phyloP scores from a whole-genome alignment of 768 basidiomycete genomes.

The Tremella mesenterica region DNA sequence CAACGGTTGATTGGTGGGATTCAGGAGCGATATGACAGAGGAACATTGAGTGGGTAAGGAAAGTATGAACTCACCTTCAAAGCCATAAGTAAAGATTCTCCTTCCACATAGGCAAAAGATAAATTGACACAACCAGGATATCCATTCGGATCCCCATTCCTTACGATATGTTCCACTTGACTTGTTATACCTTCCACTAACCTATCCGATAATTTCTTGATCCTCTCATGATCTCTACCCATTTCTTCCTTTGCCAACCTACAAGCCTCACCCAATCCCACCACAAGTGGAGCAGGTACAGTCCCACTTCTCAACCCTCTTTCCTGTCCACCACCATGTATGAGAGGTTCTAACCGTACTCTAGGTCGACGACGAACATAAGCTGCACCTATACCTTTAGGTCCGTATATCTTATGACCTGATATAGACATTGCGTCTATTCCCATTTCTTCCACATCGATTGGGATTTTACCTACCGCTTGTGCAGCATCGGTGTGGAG shows the following conservation, averaged over 20 bases:
- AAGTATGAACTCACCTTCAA: conserved; percentile 58
- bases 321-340: conserved; percentile 96
- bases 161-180: conserved; percentile 78
- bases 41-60: background rate
- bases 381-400: conserved; percentile 88
- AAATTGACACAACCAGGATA: conserved; percentile 95
- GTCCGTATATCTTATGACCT: conserved; percentile 96
- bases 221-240: conserved; percentile 70
- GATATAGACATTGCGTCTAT: conserved; percentile 89
- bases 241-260: conserved; percentile 87
- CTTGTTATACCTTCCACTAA: conserved; percentile 71
- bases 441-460: conserved; percentile 92
- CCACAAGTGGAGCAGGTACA: conserved; percentile 72
- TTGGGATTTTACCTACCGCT: conserved; percentile 77
- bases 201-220: conserved; percentile 67
- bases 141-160: conserved; percentile 84
- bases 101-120: conserved; percentile 92
- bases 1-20: too few species aligned
- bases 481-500: conserved; percentile 98
- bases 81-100: conserved; percentile 94
- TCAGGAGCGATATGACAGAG: too few species aligned
- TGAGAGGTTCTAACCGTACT: conserved; percentile 85
- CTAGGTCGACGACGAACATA: conserved; percentile 88
- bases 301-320: conserved; percentile 93
- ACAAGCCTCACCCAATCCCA: conserved; percentile 91